These are phyloP conservation scores for Mycena vitilis DNA, from an alignment of 768 basidiomycete species.

Conservation along the genomic window DNA sequence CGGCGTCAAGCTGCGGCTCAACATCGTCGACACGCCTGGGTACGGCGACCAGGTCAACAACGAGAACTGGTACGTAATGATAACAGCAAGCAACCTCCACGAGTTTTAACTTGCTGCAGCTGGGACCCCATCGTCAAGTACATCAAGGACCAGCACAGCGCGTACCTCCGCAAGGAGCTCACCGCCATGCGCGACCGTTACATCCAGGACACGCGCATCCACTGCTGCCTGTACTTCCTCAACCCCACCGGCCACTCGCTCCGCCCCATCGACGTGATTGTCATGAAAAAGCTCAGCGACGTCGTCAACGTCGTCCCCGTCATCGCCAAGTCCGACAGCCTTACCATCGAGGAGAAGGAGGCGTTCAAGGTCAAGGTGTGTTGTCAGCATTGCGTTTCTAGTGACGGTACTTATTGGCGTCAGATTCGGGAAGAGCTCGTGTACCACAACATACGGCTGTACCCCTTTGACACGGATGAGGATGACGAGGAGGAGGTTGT, in stretches of 20 bases:
- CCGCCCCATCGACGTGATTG: slow-evolving; percentile 96
- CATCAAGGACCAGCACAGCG: slow-evolving; percentile 99
- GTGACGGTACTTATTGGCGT: slow-evolving; percentile 6
- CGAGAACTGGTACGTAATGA: slow-evolving; percentile 85
- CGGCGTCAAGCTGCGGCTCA: slow-evolving; percentile 91
- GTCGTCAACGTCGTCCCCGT: slow-evolving; percentile 99
- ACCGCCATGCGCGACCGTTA: slow-evolving; percentile 99
- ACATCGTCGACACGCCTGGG: slow-evolving; percentile 99
- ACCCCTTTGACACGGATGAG: slow-evolving; percentile 98
- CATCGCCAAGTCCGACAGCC: slow-evolving; percentile 95
- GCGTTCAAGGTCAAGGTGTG: slow-evolving; percentile 91
- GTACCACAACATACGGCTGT: slow-evolving; percentile 92
- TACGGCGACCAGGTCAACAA: slow-evolving; percentile 99
- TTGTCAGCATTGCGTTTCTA: slow-evolving; percentile 32
- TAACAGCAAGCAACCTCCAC: slow-evolving; percentile 15
- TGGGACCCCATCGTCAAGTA: slow-evolving; percentile 99
- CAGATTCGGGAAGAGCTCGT: slow-evolving; percentile 94
- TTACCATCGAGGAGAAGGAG: slow-evolving; percentile 93
- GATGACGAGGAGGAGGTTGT: slow-evolving; percentile 92
- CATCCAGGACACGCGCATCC: slow-evolving; percentile 98
- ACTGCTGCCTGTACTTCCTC: slow-evolving; percentile 98
- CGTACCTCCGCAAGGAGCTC: slow-evolving; percentile 98
- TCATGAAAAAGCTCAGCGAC: slow-evolving; percentile 98
- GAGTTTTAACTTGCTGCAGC: slow-evolving; percentile 53
- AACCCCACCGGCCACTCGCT: slow-evolving; percentile 98